phyloP scores from a whole-genome alignment of 2,329 filamentous ascomycete genomes.

The Colletotrichum musae region DNA sequence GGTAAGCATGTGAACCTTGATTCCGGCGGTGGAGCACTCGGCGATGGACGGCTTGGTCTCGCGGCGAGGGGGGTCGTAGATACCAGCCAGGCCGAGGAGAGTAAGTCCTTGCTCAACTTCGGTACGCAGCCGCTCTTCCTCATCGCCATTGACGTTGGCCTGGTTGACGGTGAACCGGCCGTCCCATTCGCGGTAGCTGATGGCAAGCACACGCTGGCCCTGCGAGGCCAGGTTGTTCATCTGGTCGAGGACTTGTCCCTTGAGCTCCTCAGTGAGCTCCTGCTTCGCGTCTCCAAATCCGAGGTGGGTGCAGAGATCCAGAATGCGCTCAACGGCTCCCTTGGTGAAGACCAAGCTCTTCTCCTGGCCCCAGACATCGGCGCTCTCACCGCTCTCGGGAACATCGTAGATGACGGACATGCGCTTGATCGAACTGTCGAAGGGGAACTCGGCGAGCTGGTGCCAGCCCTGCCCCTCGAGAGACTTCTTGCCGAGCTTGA shows the following conservation, averaged over 20 bases:
- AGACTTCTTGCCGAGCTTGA: slow-evolving; percentile 70
- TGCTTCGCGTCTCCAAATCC: slow-evolving; percentile 59
- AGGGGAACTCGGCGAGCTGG: slow-evolving; percentile 80
- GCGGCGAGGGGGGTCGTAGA: slow-evolving; percentile 88
- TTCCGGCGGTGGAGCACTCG: slow-evolving; percentile 80
- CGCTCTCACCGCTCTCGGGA: slow-evolving; percentile 55
- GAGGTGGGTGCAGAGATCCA: slow-evolving; percentile 68
- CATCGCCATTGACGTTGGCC: slow-evolving; percentile 46
- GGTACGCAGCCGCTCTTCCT: slow-evolving; percentile 63
- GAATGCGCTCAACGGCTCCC: slow-evolving; percentile 72
- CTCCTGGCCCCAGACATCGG: slow-evolving; percentile 54
- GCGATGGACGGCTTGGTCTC: slow-evolving; percentile 82
- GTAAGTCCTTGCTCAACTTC: slow-evolving; percentile 77
- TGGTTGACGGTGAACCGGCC: slow-evolving; percentile 61
- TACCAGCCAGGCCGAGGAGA: slow-evolving; percentile 86
- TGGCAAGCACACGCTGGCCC: slow-evolving; percentile 80
- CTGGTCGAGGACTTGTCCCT: slow-evolving; percentile 65
- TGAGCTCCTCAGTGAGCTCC: slow-evolving; percentile 65
- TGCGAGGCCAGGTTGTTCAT: slow-evolving; percentile 74
- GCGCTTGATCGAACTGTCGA: slow-evolving; percentile 83
- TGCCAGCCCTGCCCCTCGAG: slow-evolving; percentile 70
- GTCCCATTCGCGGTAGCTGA: slow-evolving; percentile 75
- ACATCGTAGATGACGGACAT: slow-evolving; percentile 82
- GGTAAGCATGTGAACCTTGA: slow-evolving; percentile 87
- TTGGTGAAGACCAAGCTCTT: slow-evolving; percentile 73